Evolutionary conservation across 352 stramenopile genomes (phyloP).

Genomic region (Peronospora destructor): DNA sequence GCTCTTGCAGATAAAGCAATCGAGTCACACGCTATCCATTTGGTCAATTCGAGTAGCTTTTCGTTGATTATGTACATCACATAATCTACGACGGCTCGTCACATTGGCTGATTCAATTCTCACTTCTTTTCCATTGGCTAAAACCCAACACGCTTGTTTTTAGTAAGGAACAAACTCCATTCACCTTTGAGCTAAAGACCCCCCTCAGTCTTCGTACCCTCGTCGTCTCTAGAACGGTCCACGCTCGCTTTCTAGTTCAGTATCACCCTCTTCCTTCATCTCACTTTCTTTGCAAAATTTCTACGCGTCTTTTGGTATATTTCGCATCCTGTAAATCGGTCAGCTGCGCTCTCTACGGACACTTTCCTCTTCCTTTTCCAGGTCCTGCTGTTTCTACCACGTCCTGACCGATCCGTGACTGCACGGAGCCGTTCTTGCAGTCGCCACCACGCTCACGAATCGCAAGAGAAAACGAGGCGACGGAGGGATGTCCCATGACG

Average conservation of each 20-base stretch:
- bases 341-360: constrained; percentile 2
- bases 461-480: constrained; percentile 54
- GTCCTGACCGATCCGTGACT: constrained; percentile 15
- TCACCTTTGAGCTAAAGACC: neutral
- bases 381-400: constrained; percentile 5
- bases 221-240: neutral
- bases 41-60: too few species aligned
- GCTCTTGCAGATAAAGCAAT: too few species aligned
- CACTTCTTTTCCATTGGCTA: constrained; percentile 5
- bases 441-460: constrained; percentile 34
- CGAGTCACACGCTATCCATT: too few species aligned
- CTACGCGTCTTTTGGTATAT: neutral
- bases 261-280: neutral
- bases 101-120: constrained; percentile 8
- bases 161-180: too few species aligned
- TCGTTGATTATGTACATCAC: constrained; percentile 7
- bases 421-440: constrained; percentile 13
- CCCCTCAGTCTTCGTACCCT: constrained; percentile 12
- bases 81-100: constrained; percentile 5
- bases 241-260: neutral
- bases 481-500: constrained; percentile 55
- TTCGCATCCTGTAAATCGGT: neutral
- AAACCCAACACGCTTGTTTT: constrained; percentile 6
- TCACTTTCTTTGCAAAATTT: neutral
- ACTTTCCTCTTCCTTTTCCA: constrained; percentile 4